These are phyloP conservation scores for Kuraishia capsulata DNA, from an alignment of 805 yeast genomes.

Conservation along the genomic window DNA sequence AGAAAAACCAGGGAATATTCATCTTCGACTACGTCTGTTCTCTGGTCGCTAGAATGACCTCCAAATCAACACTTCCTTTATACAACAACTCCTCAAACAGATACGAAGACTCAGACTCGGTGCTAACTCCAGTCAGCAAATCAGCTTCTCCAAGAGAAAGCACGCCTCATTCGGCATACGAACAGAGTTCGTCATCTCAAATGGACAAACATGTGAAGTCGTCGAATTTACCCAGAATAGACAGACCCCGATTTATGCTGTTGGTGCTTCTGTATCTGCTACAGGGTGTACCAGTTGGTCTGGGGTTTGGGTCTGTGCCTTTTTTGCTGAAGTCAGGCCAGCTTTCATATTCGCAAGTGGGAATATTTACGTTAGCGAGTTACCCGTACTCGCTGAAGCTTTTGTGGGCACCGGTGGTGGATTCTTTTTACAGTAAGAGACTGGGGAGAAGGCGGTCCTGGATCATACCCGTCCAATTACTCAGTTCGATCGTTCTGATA, in stretches of 20 bases:
- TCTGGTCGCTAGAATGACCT: no score
- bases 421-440: conserved; percentile 59
- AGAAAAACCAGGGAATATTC: no score
- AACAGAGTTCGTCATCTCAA: neutral
- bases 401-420: conserved; percentile 94
- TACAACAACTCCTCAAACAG: conserved; percentile 1
- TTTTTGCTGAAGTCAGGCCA: conserved; percentile 71
- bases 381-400: conserved; percentile 91
- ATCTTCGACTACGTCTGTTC: no score
- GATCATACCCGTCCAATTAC: conserved; percentile 86
- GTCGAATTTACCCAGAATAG: conserved; percentile 25
- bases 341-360: conserved; percentile 81
- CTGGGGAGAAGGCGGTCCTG: conserved; percentile 85
- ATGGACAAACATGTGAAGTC: neutral
- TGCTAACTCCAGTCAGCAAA: neutral
- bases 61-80: no score
- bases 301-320: conserved; percentile 92
- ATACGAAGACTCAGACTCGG: neutral
- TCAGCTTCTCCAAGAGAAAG: neutral
- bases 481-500: conserved; percentile 65
- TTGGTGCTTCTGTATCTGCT: conserved; percentile 68
- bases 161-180: neutral
- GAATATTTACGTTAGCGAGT: conserved; percentile 83
- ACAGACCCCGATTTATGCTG: conserved; percentile 67
- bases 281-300: conserved; percentile 96